Base-by-base conservation (phyloP, 257 asterid genomes). In the Mitragyna speciosa region DNA sequence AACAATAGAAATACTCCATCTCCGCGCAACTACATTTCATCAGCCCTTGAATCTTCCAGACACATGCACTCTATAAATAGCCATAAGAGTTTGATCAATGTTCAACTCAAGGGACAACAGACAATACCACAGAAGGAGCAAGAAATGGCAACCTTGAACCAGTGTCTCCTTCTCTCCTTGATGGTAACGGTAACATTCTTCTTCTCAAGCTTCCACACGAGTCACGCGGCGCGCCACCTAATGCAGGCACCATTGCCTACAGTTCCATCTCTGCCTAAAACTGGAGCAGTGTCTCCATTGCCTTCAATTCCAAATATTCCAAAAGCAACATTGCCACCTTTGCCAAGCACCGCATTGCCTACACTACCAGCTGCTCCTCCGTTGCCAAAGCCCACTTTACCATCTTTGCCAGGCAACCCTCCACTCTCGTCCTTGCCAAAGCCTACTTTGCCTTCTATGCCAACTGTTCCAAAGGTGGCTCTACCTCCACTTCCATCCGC, bases 181-280 rank as follows among this genome's bases (percentile, higher is more conserved):
- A 39, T 30, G 6, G 41, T 36, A 36, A 36, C 41, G 4, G 56
- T 61, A 43, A 20, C 78, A 22, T 28, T 77, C 19, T 41, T 16
- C 45, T 30, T 82, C 45, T 82, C 84, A 71, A 71, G 69, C 51
- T 48, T 70, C 77, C 75, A 72, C 5, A 39, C 47, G 49, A 64
- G 76, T 30, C 15, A 54, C 19, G 82, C 79, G 5, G 79, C 82
- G 6, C 76, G 82, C 20, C 6, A 72, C 75, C 75, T 82, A 6
- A 7, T 82, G 64, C 85, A 72, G 20, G 63, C 79, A 7, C 66
- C 74, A 22, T 17, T 79, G 30, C 79, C 83, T 17, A 54, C 74
- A 20, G 66, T 74, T 17, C 82, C 82, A 47, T 70, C 76, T 36
- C 36, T 78, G 30, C 82, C 77, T 41, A 70, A 31, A 54, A 76